A percentile compares a stretch with the other conserved stretches of the same genome.
These are phyloP conservation scores for Neohortaea acidophila DNA, from an alignment of 495 filamentous ascomycete genomes.

Conservation along the genomic window DNA sequence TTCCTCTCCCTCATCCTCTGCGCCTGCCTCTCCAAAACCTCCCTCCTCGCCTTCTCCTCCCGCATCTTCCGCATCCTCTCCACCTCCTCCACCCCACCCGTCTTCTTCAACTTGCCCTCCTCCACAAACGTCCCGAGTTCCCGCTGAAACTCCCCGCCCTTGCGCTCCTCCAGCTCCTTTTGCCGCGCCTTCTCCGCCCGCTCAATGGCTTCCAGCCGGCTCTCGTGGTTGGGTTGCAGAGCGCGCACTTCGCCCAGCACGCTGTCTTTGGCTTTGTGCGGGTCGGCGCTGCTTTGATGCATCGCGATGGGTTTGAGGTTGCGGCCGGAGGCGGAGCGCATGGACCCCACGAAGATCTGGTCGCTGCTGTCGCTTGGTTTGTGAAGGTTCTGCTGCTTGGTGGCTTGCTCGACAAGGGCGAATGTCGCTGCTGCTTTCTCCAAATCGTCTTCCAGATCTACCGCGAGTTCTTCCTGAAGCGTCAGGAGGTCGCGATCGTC, in stretches of 20 bases:
- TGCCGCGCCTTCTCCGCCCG: slow-evolving; percentile 77
- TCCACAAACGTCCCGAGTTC: slow-evolving; percentile 79
- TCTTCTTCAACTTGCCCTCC: slow-evolving; percentile 88
- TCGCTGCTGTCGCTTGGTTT: slow-evolving; percentile 1
- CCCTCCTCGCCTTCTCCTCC: slow-evolving; percentile 73
- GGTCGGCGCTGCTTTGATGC: slow-evolving; percentile 53
- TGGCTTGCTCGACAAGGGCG: slow-evolving; percentile 85
- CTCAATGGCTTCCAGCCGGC: slow-evolving; percentile 85
- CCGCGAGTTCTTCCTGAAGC: slow-evolving; percentile 82
- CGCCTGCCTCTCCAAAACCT: slow-evolving; percentile 65
- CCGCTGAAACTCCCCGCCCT: slow-evolving; percentile 68
- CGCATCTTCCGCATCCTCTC: slow-evolving; percentile 71
- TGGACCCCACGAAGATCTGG: neutral
- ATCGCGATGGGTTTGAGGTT: slow-evolving; percentile 43
- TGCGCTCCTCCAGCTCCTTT: slow-evolving; percentile 67
- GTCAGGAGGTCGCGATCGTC: slow-evolving; percentile 86
- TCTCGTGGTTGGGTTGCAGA: slow-evolving; percentile 88
- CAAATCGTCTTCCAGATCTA: slow-evolving; percentile 84
- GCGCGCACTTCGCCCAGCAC: slow-evolving; percentile 89
- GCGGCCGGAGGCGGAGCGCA: slow-evolving; percentile 16
- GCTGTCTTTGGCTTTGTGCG: slow-evolving; percentile 67
- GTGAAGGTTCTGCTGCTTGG: slow-evolving; percentile 82
- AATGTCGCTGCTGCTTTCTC: slow-evolving; percentile 90
- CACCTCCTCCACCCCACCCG: slow-evolving; percentile 82
- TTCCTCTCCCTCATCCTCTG: slow-evolving; percentile 18